phyloP scores from a whole-genome alignment of 306 rosid species.

The Adenanthera pavonina region DNA sequence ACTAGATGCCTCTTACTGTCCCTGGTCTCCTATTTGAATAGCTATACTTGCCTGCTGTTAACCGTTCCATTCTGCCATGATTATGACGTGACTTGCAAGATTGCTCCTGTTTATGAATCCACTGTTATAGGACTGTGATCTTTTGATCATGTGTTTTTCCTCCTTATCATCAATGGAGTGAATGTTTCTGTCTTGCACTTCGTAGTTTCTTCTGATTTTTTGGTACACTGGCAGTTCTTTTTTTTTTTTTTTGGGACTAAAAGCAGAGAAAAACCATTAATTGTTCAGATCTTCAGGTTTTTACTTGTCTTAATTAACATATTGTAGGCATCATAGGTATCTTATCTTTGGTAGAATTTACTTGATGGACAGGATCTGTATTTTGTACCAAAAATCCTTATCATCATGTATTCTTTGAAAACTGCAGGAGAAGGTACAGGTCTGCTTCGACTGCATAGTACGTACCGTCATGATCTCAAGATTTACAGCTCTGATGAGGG shows the following conservation, averaged over 20 bases:
- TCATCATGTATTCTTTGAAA: conserved; percentile 40
- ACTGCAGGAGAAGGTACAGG: conserved; percentile 96
- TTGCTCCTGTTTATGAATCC: not conserved
- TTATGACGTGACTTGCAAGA: not conserved
- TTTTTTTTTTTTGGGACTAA: not conserved
- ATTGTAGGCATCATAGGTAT: not conserved
- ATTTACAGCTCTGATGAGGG: conserved; percentile 99
- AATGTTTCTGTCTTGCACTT: no score
- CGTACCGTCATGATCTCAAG: conserved; percentile 96
- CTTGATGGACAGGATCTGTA: conserved; percentile 25
- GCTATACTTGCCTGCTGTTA: not conserved
- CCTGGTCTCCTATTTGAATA: not conserved
- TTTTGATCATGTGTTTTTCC: no score
- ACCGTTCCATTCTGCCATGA: not conserved
- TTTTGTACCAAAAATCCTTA: conserved; percentile 29
- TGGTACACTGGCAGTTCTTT: not conserved
- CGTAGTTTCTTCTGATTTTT: no score
- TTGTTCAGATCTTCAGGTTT: not conserved
- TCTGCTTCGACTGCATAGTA: conserved; percentile 96
- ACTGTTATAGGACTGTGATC: not conserved
- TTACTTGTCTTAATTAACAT: not conserved
- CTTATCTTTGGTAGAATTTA: conserved; percentile 29
- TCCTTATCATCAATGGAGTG: no score
- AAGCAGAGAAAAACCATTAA: not conserved
- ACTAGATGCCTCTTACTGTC: not conserved